These are phyloP conservation scores for Schizopora paradoxa DNA, from an alignment of 1,284 basidiomycete genomes.

Conservation along the genomic window DNA sequence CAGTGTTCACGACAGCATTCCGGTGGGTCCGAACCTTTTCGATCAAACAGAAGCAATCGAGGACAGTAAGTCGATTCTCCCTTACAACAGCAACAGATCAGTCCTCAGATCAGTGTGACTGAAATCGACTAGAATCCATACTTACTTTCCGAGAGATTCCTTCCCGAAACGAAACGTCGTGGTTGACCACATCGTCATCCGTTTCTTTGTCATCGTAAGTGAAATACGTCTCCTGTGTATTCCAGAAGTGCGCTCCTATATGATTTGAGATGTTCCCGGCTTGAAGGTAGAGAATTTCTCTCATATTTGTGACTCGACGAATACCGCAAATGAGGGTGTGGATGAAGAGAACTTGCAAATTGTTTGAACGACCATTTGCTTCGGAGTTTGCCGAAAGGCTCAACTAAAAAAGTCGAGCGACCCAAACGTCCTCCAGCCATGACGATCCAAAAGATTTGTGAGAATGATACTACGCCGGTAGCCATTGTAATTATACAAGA, in stretches of 20 bases:
- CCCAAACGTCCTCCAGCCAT: no score
- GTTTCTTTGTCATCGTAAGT: conserved; percentile 40
- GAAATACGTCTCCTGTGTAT: conserved; percentile 69
- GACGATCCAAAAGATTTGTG: no score
- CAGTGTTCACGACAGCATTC: conserved; percentile 19
- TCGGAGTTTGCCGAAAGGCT: no score
- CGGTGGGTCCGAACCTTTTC: no score
- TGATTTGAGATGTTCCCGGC: conserved; percentile 64
- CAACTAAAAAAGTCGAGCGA: no score
- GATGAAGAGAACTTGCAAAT: no score
- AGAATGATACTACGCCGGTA: no score
- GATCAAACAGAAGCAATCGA: conserved; percentile 58
- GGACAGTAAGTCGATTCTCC: conserved; percentile 55
- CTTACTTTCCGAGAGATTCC: conserved; percentile 43
- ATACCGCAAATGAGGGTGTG: not conserved
- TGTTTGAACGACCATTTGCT: no score
- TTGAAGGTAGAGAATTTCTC: conserved; percentile 73
- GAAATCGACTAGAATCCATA: conserved; percentile 17
- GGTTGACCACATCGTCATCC: conserved; percentile 40
- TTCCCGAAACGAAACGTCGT: conserved; percentile 62
- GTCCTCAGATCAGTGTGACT: conserved; percentile 2
- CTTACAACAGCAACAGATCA: conserved; percentile 30
- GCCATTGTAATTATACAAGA: no score
- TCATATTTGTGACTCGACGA: no score
- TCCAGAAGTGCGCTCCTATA: conserved; percentile 75